A percentile compares a stretch with the other conserved stretches of the same genome.
phyloP scores from a whole-genome alignment of 768 basidiomycete species.

The Albatrellus ellisii region DNA sequence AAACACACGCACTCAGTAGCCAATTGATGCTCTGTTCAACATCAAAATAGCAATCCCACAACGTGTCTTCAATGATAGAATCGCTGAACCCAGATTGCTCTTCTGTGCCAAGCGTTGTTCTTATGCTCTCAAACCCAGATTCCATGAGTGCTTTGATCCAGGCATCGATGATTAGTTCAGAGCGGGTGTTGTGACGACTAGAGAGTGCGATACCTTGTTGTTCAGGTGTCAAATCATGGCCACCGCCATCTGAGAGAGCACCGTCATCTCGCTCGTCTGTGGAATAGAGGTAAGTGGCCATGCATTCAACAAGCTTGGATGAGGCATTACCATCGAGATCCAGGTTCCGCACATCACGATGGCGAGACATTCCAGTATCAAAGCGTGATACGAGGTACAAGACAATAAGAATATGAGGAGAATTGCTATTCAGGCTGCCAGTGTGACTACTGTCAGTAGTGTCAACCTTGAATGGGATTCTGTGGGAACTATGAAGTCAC shows the following conservation, averaged over 20 bases:
- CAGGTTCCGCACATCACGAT: conserved; percentile 79
- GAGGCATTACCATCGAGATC: conserved; percentile 48
- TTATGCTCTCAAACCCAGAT: conserved; percentile 55
- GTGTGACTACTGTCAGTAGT: too few species aligned
- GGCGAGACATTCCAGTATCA: conserved; percentile 63
- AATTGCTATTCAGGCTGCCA: conserved; percentile 1
- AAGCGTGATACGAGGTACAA: conserved; percentile 12
- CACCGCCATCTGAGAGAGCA: conserved; percentile 53
- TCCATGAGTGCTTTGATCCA: conserved; percentile 45
- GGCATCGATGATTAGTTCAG: conserved; percentile 7
- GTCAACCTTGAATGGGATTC: too few species aligned
- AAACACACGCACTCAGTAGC: conserved; percentile 46
- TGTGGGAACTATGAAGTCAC: too few species aligned
- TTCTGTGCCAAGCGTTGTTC: conserved; percentile 52
- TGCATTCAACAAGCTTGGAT: background rate
- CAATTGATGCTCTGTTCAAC: conserved; percentile 63
- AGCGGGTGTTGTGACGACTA: background rate
- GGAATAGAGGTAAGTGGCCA: conserved; percentile 3
- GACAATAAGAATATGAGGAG: conserved; percentile 10
- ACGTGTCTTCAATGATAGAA: conserved; percentile 54
- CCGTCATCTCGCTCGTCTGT: conserved; percentile 85
- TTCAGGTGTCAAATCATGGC: conserved; percentile 71
- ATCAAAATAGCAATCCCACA: conserved; percentile 88
- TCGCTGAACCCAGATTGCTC: conserved; percentile 59
- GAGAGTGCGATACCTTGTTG: conserved; percentile 61